A percentile compares a stretch with the other conserved stretches of the same genome.
These are phyloP conservation scores for Aaosphaeria arxii DNA, from an alignment of 2,329 filamentous ascomycete genomes.

Conservation along the genomic window DNA sequence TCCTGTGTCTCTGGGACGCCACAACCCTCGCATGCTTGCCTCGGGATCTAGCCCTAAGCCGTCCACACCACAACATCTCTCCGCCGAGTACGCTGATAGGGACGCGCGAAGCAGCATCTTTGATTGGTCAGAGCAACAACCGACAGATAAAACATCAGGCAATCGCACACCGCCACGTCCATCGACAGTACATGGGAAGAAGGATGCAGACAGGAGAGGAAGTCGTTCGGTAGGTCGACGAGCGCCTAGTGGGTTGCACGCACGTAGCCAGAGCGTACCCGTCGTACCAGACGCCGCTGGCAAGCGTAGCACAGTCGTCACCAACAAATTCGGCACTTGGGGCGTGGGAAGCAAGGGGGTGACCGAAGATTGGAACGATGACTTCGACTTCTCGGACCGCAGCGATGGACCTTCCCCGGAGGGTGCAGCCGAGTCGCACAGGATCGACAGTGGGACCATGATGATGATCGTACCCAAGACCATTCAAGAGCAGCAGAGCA, in stretches of 20 bases:
- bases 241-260: slow-evolving; percentile 65
- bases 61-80: slow-evolving; percentile 37
- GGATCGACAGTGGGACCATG: slow-evolving; percentile 43
- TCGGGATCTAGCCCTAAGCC: slow-evolving; percentile 33
- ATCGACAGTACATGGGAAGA: slow-evolving; percentile 74
- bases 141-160: slow-evolving; percentile 59
- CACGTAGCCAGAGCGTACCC: slow-evolving; percentile 79
- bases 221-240: slow-evolving; percentile 67
- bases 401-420: slow-evolving; percentile 37
- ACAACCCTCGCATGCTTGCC: slow-evolving; percentile 26
- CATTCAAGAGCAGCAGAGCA: slow-evolving; percentile 78
- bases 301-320: slow-evolving; percentile 53
- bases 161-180: slow-evolving; percentile 62
- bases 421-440: slow-evolving; percentile 35
- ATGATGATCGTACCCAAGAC: slow-evolving; percentile 72
- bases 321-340: slow-evolving; percentile 79
- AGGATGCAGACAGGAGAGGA: slow-evolving; percentile 66
- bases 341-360: slow-evolving; percentile 74
- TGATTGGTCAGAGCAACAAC: slow-evolving; percentile 70
- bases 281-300: slow-evolving; percentile 59
- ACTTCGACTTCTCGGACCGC: slow-evolving; percentile 72
- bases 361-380: slow-evolving; percentile 86
- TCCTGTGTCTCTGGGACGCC: slow-evolving; percentile 31
- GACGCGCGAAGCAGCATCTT: slow-evolving; percentile 65
- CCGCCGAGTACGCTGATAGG: slow-evolving; percentile 36